phyloP scores from a whole-genome alignment of 2,329 filamentous ascomycete species.

The Thelonectria rubi region DNA sequence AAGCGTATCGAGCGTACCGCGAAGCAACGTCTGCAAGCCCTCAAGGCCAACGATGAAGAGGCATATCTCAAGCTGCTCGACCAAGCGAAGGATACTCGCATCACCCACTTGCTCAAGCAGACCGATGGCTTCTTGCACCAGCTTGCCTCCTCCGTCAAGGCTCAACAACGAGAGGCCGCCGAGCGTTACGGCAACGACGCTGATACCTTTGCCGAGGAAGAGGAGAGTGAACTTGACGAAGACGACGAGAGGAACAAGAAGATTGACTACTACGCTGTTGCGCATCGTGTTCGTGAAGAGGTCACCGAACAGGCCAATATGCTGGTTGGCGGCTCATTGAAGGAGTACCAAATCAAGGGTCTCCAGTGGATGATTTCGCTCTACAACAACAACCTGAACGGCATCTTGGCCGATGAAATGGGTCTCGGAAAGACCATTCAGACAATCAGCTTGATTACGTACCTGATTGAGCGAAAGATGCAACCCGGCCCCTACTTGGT shows the following conservation, averaged over 20 bases:
- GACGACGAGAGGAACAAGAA: conserved; percentile 78
- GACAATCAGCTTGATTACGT: conserved; percentile 96
- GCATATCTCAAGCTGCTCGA: conserved; percentile 97
- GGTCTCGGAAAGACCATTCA: conserved; percentile 99
- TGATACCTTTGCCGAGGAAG: conserved; percentile 64
- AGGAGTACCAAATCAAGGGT: conserved; percentile 98
- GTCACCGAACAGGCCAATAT: conserved; percentile 84
- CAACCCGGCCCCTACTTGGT: conserved; percentile 94
- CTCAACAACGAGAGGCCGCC: conserved; percentile 85
- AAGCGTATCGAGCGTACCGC: conserved; percentile 97
- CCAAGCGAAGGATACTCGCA: conserved; percentile 99
- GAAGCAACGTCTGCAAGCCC: conserved; percentile 98
- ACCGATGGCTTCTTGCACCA: conserved; percentile 98
- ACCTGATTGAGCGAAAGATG: conserved; percentile 94
- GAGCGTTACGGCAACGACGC: conserved; percentile 78
- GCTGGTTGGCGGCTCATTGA: conserved; percentile 89
- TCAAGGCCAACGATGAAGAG: conserved; percentile 99
- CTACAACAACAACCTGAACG: conserved; percentile 99
- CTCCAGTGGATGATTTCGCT: conserved; percentile 99
- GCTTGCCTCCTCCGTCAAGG: conserved; percentile 92
- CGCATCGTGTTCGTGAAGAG: conserved; percentile 94
- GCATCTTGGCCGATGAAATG: conserved; percentile 99
- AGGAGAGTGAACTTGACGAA: conserved; percentile 73
- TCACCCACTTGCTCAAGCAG: conserved; percentile 94
- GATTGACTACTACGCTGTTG: conserved; percentile 98